phyloP scores from a whole-genome alignment of 108 stramenopile genomes.

The Chaetoceros muelleri region DNA sequence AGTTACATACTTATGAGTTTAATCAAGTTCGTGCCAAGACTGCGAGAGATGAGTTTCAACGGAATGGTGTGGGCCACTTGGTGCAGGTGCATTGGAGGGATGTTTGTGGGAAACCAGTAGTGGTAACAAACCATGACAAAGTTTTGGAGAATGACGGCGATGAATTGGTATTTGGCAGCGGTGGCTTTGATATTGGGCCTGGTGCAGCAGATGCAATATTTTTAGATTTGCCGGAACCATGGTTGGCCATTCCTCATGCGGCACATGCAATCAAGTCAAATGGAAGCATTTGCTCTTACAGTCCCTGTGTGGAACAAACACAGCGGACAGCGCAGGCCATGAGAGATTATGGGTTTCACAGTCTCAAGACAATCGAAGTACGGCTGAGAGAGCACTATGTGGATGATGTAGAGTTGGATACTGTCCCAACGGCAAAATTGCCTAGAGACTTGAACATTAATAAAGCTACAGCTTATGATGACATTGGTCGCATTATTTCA shows the following conservation, averaged over 20 bases:
- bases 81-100: constrained; percentile 67
- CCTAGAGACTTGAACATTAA: constrained; percentile 13
- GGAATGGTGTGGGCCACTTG: constrained; percentile 65
- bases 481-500: constrained; percentile 16
- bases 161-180: constrained; percentile 19
- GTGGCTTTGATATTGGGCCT: constrained; percentile 54
- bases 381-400: constrained; percentile 74
- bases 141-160: constrained; percentile 2
- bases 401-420: constrained; percentile 48
- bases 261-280: constrained; percentile 54
- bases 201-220: constrained; percentile 82
- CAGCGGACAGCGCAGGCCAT: constrained; percentile 55
- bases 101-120: constrained; percentile 64
- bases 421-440: constrained; percentile 36
- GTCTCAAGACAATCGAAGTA: constrained; percentile 78
- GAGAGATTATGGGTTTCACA: constrained; percentile 62
- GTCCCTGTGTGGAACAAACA: constrained; percentile 94
- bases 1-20: constrained; percentile 88
- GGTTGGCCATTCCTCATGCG: constrained; percentile 84
- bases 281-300: constrained; percentile 77
- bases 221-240: constrained; percentile 91
- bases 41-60: constrained; percentile 71
- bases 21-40: constrained; percentile 71
- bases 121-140: constrained; percentile 2
- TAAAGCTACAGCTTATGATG: constrained; percentile 12